These are phyloP conservation scores for Kluyveromyces dobzhanskii DNA, from an alignment of 805 yeast species.

Conservation along the genomic window DNA sequence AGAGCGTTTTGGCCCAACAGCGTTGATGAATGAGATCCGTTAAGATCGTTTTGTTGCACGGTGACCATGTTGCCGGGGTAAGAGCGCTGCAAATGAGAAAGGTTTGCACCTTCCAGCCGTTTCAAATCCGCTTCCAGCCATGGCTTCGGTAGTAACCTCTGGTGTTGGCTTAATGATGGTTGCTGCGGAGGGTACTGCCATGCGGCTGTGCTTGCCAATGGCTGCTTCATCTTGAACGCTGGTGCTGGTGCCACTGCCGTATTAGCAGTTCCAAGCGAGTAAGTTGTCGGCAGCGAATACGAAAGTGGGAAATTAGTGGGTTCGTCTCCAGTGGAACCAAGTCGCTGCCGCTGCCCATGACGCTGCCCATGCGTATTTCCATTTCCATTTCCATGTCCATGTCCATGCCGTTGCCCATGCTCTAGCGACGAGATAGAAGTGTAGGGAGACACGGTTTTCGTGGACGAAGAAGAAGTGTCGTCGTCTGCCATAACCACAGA, in stretches of 20 bases:
- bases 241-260: too few relatives aligned
- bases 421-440: not conserved
- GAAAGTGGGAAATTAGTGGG: too few relatives aligned
- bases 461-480: not conserved
- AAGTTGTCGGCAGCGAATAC: too few relatives aligned
- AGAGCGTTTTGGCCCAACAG: not conserved
- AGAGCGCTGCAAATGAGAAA: not conserved
- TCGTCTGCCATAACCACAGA: not conserved
- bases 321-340: too few relatives aligned
- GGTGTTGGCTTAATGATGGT: not conserved
- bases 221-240: too few relatives aligned
- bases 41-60: not conserved
- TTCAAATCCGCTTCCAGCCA: conserved; percentile 1
- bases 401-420: too few relatives aligned
- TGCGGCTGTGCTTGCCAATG: too few relatives aligned
- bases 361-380: too few relatives aligned
- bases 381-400: too few relatives aligned
- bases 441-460: not conserved
- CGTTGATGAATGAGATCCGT: not conserved
- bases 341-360: too few relatives aligned
- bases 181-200: too few relatives aligned
- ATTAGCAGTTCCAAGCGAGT: too few relatives aligned
- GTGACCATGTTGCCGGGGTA: not conserved
- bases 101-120: not conserved
- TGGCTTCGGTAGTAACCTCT: conserved; percentile 2